Evolutionary conservation across 441 rosid species (phyloP), one percentile per base, ranked within the genome.

Genomic region (Erysimum pusillum): DNA sequence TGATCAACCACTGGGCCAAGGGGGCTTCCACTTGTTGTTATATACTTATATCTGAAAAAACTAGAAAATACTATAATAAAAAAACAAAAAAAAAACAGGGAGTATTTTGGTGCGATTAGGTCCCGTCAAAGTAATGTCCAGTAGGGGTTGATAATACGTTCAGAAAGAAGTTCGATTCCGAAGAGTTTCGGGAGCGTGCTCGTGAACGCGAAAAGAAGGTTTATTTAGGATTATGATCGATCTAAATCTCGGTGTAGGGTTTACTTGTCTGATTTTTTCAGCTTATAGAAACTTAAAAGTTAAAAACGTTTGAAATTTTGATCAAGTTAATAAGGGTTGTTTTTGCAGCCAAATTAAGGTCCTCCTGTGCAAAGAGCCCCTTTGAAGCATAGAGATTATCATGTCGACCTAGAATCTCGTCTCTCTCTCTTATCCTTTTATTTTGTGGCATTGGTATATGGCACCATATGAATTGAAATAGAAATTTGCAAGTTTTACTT

Each of bases 361-460:
- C 97, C 98, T 42, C 98, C 93, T 2, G 98, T 96, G 76, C 99
- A 91, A 77, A 89, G 99, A 87, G 91, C 93, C 49, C 99, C 98
- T 5, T 84, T 96, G 85, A 92, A 96, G 89, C 99, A 96, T 78
- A 88, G 99, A 83, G 98, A 96, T 82, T 92, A 89, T 81, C 89
- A 92, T 81, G 99, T 94, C 6, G 98, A 93, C 83, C 92, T 93
- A 9, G 98, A 92, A 67, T 93, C 98, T 82, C 97, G 99, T 45
- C 63, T 93, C 68, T 74, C 36, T 59, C 22, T 71, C 17, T 67
- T 56, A 5, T 6, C 9, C 67, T 28, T 28, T 28, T 28, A 0
- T 28, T 0, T 28, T 28, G 31, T 28, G 31, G 31, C 31, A 28
- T 28, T 28, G 4, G 31, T 28, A 28, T 28, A 28, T 28, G 31